phyloP scores from a whole-genome alignment of 1,139 yeast species.

The Kurtzmaniella quercitrusa region DNA sequence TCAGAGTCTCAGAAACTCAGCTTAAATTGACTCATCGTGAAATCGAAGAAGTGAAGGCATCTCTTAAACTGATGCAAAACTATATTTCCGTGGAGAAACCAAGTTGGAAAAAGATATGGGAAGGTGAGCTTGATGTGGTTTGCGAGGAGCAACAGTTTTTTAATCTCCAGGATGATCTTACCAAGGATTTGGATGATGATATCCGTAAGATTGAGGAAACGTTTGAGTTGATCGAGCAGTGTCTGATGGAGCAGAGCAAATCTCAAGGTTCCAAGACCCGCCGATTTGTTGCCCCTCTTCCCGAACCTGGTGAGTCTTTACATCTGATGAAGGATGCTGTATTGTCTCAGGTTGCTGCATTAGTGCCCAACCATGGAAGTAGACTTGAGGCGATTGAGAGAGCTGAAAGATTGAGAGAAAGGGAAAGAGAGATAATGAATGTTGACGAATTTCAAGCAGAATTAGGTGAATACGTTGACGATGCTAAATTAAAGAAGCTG shows the following conservation, averaged over 20 bases:
- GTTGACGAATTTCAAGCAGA: constrained; percentile 77
- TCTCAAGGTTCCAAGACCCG: constrained; percentile 27
- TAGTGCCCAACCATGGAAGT: constrained; percentile 79
- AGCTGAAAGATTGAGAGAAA: constrained; percentile 78
- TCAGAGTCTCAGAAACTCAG: constrained; percentile 74
- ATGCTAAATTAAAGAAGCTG: constrained; percentile 65
- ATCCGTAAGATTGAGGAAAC: constrained; percentile 77
- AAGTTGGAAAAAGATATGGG: constrained; percentile 92
- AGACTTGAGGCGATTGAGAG: constrained; percentile 83
- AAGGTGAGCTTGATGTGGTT: constrained; percentile 80
- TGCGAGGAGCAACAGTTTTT: constrained; percentile 93
- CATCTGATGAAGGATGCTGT: constrained; percentile 74
- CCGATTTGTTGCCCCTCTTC: constrained; percentile 41
- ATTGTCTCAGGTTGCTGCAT: constrained; percentile 69
- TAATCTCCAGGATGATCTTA: constrained; percentile 82
- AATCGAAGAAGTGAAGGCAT: constrained; percentile 51
- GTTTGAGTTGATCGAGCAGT: constrained; percentile 72
- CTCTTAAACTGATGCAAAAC: constrained; percentile 51
- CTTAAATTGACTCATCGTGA: constrained; percentile 65
- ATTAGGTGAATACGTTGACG: constrained; percentile 80
- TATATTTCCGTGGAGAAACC: constrained; percentile 71
- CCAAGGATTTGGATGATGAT: constrained; percentile 78
- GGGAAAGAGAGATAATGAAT: constrained; percentile 58
- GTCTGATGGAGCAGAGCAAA: constrained; percentile 72
- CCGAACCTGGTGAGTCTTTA: constrained; percentile 67